phyloP scores from a whole-genome alignment of 2,329 filamentous ascomycete genomes.

The Calonectria leucothoes region DNA sequence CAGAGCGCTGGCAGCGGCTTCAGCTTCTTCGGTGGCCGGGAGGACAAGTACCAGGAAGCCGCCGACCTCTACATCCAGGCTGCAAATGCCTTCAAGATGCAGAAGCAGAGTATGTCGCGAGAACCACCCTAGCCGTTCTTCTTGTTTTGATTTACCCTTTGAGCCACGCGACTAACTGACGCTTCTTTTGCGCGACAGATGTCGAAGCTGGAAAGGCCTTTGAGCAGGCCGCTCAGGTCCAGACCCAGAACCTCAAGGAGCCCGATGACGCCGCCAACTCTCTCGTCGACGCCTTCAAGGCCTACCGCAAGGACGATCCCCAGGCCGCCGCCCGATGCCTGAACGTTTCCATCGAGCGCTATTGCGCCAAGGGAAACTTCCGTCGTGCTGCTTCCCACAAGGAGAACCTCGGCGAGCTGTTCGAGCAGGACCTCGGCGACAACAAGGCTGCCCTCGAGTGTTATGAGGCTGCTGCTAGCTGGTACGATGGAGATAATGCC shows the following conservation, averaged over 20 bases:
- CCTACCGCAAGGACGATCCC: slow-evolving; percentile 87
- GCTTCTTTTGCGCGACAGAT: slow-evolving; percentile 59
- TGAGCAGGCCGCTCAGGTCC: slow-evolving; percentile 85
- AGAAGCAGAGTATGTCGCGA: slow-evolving; percentile 76
- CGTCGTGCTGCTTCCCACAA: slow-evolving; percentile 90
- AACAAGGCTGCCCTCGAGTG: slow-evolving; percentile 81
- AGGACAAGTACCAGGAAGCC: slow-evolving; percentile 91
- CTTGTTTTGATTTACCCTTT: not conserved
- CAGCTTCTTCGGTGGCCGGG: slow-evolving; percentile 86
- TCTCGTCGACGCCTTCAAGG: slow-evolving; percentile 92
- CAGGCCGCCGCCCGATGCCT: slow-evolving; percentile 85
- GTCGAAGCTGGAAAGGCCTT: slow-evolving; percentile 89
- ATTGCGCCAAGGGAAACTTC: slow-evolving; percentile 91
- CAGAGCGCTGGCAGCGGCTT: slow-evolving; percentile 83
- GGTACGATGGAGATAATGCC: slow-evolving; percentile 91
- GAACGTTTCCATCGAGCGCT: slow-evolving; percentile 83
- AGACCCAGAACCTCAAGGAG: slow-evolving; percentile 85
- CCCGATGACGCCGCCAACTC: slow-evolving; percentile 93
- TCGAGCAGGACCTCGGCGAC: slow-evolving; percentile 84
- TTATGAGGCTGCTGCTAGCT: slow-evolving; percentile 87
- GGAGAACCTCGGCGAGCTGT: slow-evolving; percentile 88
- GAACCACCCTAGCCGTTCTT: not conserved
- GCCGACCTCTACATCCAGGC: slow-evolving; percentile 90
- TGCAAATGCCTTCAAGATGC: slow-evolving; percentile 90
- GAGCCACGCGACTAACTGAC: not conserved